Base-by-base conservation (phyloP, 2,329 filamentous ascomycete species). In the Nemania sp. region DNA sequence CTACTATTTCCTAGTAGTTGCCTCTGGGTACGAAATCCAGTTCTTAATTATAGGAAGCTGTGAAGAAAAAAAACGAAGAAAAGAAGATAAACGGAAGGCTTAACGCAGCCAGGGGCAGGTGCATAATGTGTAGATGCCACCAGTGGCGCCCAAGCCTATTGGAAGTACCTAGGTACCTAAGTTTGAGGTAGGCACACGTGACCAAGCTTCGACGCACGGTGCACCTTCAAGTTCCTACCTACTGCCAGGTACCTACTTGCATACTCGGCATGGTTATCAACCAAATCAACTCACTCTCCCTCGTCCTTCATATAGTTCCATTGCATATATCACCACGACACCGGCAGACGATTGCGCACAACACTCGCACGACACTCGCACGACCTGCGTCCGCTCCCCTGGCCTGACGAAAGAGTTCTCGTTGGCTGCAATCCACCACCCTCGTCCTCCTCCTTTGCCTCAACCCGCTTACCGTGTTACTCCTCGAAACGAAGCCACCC, bases 171-270 rank as follows among this genome's bases (percentile, higher is more conserved):
- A n/a, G n/a, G n/a, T n/a, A n/a, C n/a, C n/a, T n/a, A n/a, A n/a
- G n/a, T n/a, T n/a, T n/a, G n/a, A n/a, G n/a, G n/a, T 12, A 23
- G 11, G 7, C 34, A 19, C 54, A 57, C 50, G 54, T 57, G 54
- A 57, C 45, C 22, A 9, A 17, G 6, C 3, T 24, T 14, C 17
- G 41, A 50, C 45, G 54, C 54, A 57, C 54, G 54, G 54, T 57
- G 54, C 54, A 56, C 49, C 43, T 50, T 37, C 50, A 36, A 33
- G 37, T 36, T 9, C 46, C 26, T 31, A 11, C 11, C 26, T 28
- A 28, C 26, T 31, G n/a, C 28, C 11, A 31, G n/a, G 20, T 40
- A 40, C 36, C n/a, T 39, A n/a, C 17, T 48, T 40, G n/a, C n/a
- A n/a, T n/a, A n/a, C 28, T 43, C 39, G 39, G 17, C 30, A 15